These are phyloP conservation scores for Claviceps quebecensis DNA, from an alignment of 2,329 filamentous ascomycete species.

Conservation along the genomic window DNA sequence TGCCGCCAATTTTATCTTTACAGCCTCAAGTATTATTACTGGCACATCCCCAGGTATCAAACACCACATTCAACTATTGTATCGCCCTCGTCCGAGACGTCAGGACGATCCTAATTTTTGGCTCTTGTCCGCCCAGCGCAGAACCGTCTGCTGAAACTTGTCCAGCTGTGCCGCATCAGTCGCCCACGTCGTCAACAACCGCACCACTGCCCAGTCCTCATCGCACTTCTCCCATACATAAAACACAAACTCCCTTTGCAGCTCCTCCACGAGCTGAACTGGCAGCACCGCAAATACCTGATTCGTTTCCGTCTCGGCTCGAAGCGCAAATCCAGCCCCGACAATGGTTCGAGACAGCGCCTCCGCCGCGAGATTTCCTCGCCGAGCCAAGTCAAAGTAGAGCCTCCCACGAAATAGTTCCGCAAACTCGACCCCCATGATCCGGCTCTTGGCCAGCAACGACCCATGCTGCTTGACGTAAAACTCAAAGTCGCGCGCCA, in stretches of 20 bases:
- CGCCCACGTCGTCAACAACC: constrained; percentile 36
- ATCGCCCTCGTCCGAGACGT: no score
- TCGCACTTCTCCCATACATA: constrained; percentile 33
- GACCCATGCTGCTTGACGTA: constrained; percentile 38
- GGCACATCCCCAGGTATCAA: no score
- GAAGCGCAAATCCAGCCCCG: constrained; percentile 25
- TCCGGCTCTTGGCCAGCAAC: constrained; percentile 33
- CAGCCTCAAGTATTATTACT: no score
- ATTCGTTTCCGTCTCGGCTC: constrained; percentile 34
- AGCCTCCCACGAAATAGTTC: constrained; percentile 31
- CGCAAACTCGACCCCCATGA: constrained; percentile 34
- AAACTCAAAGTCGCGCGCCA: constrained; percentile 34
- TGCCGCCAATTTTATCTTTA: no score
- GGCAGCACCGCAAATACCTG: constrained; percentile 35
- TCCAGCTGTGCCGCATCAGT: constrained; percentile 29
- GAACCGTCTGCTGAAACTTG: constrained; percentile 17
- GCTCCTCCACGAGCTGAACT: constrained; percentile 18
- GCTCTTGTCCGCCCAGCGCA: constrained; percentile 8
- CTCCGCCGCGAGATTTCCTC: constrained; percentile 30
- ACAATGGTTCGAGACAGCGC: constrained; percentile 29
- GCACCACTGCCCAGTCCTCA: constrained; percentile 25
- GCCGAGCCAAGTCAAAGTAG: constrained; percentile 30
- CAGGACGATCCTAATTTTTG: no score
- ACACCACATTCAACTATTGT: no score
- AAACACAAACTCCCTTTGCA: constrained; percentile 30